Evolutionary conservation across 176 grass and related monocot genomes (phyloP).

Genomic region (Oryza nivara): DNA sequence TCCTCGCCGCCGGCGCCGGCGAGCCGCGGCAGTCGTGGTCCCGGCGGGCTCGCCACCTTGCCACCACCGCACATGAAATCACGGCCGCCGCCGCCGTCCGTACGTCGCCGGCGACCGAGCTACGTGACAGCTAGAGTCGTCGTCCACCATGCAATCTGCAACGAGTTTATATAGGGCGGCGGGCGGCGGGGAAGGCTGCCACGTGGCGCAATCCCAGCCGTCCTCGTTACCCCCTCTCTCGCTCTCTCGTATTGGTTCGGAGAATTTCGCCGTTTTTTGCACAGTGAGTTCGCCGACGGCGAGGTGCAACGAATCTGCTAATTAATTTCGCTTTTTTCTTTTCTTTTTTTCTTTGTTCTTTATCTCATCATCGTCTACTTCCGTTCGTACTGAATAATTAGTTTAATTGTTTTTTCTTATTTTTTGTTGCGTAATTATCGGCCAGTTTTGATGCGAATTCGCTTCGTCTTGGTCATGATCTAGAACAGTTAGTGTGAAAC

Average conservation of each 20-base stretch:
- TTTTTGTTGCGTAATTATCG: not conserved
- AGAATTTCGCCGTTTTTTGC: not conserved
- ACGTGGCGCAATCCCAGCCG: not conserved
- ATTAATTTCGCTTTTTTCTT: not conserved
- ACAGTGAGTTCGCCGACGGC: not conserved
- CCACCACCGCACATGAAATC: slow-evolving; percentile 31
- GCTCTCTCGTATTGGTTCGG: no score
- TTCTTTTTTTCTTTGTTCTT: not conserved
- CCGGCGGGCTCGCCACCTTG: slow-evolving; percentile 47
- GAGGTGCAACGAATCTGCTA: not conserved
- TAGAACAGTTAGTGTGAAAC: not conserved
- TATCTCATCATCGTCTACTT: not conserved
- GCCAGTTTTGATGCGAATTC: not conserved
- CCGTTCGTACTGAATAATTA: not conserved
- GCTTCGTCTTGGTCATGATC: not conserved
- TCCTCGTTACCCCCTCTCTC: not conserved
- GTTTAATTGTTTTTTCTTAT: no score
- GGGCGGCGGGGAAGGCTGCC: not conserved
- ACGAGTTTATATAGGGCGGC: slow-evolving; percentile 8
- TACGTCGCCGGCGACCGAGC: no score
- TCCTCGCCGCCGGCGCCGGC: not conserved
- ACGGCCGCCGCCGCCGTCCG: not conserved
- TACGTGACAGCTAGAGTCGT: not conserved
- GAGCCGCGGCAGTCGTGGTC: not conserved
- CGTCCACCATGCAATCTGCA: not conserved